Percentiles rank a stretch among this genome's conserved stretches.
These are phyloP conservation scores for Xylariaceae sp. DNA, from an alignment of 2,329 filamentous ascomycete genomes.

Conservation along the genomic window DNA sequence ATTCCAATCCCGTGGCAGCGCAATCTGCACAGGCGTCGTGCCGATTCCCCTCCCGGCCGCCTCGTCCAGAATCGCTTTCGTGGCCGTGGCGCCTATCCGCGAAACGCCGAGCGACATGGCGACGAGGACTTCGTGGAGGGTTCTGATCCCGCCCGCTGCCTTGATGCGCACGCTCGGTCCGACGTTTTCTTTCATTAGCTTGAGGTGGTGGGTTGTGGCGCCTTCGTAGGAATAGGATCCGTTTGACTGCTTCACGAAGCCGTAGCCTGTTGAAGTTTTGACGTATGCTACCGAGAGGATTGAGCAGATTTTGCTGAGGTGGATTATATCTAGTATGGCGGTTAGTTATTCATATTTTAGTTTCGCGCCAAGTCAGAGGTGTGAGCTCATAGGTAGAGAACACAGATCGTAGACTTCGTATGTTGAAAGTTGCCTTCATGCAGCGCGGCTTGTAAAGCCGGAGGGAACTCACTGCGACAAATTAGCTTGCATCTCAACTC, in stretches of 20 bases:
- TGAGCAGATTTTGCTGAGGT: conserved; percentile 55
- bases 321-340: conserved; percentile 39
- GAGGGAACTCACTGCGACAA: background rate
- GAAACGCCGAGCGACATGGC: conserved; percentile 54
- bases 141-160: conserved; percentile 56
- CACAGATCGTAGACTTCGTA: background rate
- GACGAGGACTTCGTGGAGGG: conserved; percentile 53
- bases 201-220: conserved; percentile 49
- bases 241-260: conserved; percentile 54
- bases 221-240: conserved; percentile 54
- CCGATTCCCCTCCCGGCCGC: conserved; percentile 40
- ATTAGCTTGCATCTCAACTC: background rate
- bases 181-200: conserved; percentile 50
- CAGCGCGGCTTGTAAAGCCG: no score
- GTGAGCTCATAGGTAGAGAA: background rate
- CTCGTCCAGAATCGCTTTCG: conserved; percentile 53
- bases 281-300: conserved; percentile 52
- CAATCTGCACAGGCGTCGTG: conserved; percentile 10
- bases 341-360: background rate
- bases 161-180: conserved; percentile 51
- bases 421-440: no score
- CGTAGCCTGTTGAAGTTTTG: conserved; percentile 61
- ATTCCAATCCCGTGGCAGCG: background rate
- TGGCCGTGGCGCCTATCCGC: conserved; percentile 56
- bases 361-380: background rate